Evolutionary conservation across 2,329 filamentous ascomycete genomes (phyloP).

Genomic region (Pseudogymnoascus pannorum): DNA sequence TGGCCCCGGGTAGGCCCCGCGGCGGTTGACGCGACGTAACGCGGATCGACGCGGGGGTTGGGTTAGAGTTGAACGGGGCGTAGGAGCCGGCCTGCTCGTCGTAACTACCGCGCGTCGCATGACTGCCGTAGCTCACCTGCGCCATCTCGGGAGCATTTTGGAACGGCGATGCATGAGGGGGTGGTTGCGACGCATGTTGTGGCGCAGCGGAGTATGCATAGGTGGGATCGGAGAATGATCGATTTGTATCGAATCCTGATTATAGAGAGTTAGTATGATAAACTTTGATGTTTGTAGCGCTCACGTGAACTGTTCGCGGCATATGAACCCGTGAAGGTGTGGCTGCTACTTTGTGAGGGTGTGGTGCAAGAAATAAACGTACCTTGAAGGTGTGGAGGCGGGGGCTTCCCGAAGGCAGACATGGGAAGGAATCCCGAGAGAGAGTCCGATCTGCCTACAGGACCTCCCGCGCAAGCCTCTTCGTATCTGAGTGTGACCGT

Average conservation of each 20-base stretch:
- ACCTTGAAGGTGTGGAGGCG: slow-evolving; percentile 75
- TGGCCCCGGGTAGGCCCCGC: slow-evolving; percentile 61
- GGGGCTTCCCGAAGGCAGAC: slow-evolving; percentile 73
- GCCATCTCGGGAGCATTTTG: slow-evolving; percentile 24
- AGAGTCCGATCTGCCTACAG: slow-evolving; percentile 28
- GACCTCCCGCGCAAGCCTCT: slow-evolving; percentile 30
- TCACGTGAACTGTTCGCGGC: slow-evolving; percentile 12
- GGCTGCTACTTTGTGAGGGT: neutral
- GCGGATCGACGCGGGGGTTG: slow-evolving; percentile 40
- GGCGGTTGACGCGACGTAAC: slow-evolving; percentile 64
- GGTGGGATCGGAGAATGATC: slow-evolving; percentile 34
- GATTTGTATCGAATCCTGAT: slow-evolving; percentile 26
- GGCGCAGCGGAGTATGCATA: slow-evolving; percentile 39
- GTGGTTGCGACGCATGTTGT: slow-evolving; percentile 40
- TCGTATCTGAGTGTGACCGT: slow-evolving; percentile 28
- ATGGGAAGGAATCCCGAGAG: slow-evolving; percentile 51
- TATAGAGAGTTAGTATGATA: slow-evolving; percentile 10
- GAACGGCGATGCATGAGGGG: slow-evolving; percentile 22
- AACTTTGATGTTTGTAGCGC: slow-evolving; percentile 20
- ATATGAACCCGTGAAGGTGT: neutral
- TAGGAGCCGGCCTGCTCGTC: slow-evolving; percentile 61
- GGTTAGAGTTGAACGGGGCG: slow-evolving; percentile 53
- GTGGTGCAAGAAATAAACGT: no score
- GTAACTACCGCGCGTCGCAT: slow-evolving; percentile 42
- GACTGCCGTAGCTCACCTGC: slow-evolving; percentile 34